A percentile compares a stretch with the other conserved stretches of the same genome.
Conservation (phyloP, 177 flowering plant genomes). For the Vitis hybrid region DNA sequence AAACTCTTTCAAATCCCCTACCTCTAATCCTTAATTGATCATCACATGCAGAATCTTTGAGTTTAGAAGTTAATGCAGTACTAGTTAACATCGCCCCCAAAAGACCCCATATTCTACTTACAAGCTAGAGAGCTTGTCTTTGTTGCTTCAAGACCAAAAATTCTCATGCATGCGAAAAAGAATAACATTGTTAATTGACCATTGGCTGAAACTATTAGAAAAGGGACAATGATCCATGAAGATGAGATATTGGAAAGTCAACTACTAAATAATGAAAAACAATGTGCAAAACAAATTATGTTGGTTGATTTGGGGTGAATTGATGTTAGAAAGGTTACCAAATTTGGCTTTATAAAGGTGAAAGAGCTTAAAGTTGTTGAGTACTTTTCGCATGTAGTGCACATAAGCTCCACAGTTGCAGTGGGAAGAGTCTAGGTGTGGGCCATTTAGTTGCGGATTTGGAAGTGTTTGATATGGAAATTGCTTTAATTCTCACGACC, state of each 20-base stretch:
- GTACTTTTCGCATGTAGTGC: conserved; percentile 97
- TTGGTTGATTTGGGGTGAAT: conserved; percentile 86
- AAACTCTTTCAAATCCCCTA: too few species aligned
- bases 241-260: conserved; percentile 44
- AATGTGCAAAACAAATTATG: conserved; percentile 78
- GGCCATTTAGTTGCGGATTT: conserved; percentile 70
- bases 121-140: too few species aligned
- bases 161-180: conserved; percentile 14
- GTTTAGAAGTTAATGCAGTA: too few species aligned
- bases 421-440: conserved; percentile 67
- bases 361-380: conserved; percentile 86
- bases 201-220: conserved; percentile 57
- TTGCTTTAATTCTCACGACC: too few species aligned
- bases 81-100: too few species aligned
- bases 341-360: conserved; percentile 81
- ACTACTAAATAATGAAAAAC: conserved; percentile 74
- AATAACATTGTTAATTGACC: conserved; percentile 52
- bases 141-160: too few species aligned
- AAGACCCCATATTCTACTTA: too few species aligned
- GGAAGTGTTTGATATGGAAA: too few species aligned
- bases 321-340: conserved; percentile 95
- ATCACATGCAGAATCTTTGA: too few species aligned
- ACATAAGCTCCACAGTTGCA: conserved; percentile 66
- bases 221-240: conserved; percentile 53
- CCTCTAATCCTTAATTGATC: too few species aligned